These are phyloP conservation scores for Allium cepa DNA, from an alignment of 106 monocot genomes.

Conservation along the genomic window DNA sequence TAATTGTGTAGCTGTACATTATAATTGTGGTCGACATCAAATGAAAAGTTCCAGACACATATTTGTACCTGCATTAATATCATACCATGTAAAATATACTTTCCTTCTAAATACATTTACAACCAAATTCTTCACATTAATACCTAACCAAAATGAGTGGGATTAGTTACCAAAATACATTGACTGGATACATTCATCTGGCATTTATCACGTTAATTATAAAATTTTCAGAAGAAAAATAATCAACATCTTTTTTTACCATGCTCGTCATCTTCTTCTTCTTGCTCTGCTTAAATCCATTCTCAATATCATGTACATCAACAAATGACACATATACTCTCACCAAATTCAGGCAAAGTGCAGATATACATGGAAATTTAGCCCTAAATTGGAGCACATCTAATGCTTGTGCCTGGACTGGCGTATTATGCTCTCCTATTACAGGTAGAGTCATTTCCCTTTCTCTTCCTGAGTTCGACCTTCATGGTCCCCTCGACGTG, in stretches of 20 bases:
- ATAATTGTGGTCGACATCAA: too few species aligned
- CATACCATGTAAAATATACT: too few species aligned
- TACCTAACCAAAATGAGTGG: too few species aligned
- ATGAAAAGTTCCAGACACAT: too few species aligned
- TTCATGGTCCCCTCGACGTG: constrained; percentile 47
- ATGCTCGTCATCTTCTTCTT: background rate
- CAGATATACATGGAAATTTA: constrained; percentile 51
- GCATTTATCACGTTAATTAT: too few species aligned
- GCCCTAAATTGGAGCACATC: constrained; percentile 43
- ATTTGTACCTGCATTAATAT: too few species aligned
- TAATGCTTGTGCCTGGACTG: constrained; percentile 38
- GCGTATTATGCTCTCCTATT: constrained; percentile 29
- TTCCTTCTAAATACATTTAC: too few species aligned
- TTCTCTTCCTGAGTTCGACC: constrained; percentile 40
- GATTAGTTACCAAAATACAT: too few species aligned
- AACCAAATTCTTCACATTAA: too few species aligned
- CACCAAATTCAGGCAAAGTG: constrained; percentile 23
- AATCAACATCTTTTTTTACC: background rate
- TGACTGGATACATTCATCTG: too few species aligned
- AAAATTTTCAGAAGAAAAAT: too few species aligned
- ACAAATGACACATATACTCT: constrained; percentile 48
- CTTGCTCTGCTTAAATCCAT: background rate
- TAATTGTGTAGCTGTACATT: too few species aligned
- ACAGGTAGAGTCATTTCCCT: constrained; percentile 19
- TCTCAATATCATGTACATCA: background rate